These are phyloP conservation scores for Rubia tinctorum DNA, from an alignment of 305 asterid genomes.

Conservation along the genomic window DNA sequence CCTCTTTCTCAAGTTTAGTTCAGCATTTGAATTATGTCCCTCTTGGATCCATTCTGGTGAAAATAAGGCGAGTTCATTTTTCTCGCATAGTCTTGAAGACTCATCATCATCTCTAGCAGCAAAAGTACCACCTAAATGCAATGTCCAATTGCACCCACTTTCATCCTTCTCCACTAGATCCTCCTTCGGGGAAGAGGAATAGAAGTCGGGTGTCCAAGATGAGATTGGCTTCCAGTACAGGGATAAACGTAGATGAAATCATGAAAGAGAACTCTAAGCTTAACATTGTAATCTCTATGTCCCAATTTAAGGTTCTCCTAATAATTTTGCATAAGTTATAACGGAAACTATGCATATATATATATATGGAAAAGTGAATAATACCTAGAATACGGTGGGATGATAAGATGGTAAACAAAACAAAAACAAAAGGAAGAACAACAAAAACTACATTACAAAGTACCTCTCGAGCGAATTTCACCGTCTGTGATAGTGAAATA, in stretches of 20 bases:
- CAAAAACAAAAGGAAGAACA: too few relatives aligned
- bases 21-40: constrained; percentile 20
- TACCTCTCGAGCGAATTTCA: too few relatives aligned
- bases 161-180: constrained; percentile 23
- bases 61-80: constrained; percentile 17
- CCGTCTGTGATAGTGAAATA: too few relatives aligned
- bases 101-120: neutral
- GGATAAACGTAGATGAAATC: constrained; percentile 37
- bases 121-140: constrained; percentile 64
- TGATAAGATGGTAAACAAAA: too few relatives aligned
- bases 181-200: constrained; percentile 22
- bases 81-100: constrained; percentile 11
- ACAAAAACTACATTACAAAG: too few relatives aligned
- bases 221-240: constrained; percentile 37
- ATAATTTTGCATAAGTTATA: too few relatives aligned
- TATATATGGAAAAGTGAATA: too few relatives aligned
- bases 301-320: too few relatives aligned
- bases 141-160: constrained; percentile 65
- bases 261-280: too few relatives aligned
- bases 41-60: constrained; percentile 17
- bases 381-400: too few relatives aligned
- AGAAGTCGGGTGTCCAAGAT: constrained; percentile 21
- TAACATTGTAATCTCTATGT: too few relatives aligned
- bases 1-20: constrained; percentile 16
- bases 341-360: too few relatives aligned